phyloP scores from a whole-genome alignment of 805 yeast species.

The Candida nonsorbophila region DNA sequence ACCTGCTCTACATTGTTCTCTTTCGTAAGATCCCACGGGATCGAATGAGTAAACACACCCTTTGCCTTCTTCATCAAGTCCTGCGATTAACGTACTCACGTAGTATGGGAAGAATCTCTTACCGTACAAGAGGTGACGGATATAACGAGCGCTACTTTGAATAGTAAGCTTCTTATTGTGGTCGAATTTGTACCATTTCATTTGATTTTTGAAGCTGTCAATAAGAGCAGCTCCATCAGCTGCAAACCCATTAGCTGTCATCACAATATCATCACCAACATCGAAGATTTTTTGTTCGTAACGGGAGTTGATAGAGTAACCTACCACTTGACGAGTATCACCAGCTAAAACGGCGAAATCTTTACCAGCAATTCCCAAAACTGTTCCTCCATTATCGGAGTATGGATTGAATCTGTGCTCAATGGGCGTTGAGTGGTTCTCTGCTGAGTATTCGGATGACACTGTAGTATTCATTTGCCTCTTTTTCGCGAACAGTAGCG shows the following conservation, averaged over 20 bases:
- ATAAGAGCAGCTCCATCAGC: conserved; percentile 91
- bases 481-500: too few species aligned
- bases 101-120: conserved; percentile 96
- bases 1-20: conserved; percentile 96
- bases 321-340: conserved; percentile 95
- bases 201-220: conserved; percentile 60
- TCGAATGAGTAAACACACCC: conserved; percentile 96
- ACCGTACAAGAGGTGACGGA: conserved; percentile 85
- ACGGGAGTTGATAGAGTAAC: conserved; percentile 89
- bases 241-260: conserved; percentile 94
- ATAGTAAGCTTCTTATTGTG: conserved; percentile 63
- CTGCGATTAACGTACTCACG: conserved; percentile 91
- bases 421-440: conserved; percentile 55
- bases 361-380: conserved; percentile 94
- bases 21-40: conserved; percentile 96
- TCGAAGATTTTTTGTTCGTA: conserved; percentile 85
- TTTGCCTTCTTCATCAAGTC: conserved; percentile 84
- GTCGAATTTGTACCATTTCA: conserved; percentile 91
- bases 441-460: conserved; percentile 64
- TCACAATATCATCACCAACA: conserved; percentile 80
- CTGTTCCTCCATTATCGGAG: conserved; percentile 95
- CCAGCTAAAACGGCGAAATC: conserved; percentile 97
- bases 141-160: conserved; percentile 78
- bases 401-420: conserved; percentile 93
- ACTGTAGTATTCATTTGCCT: conserved; percentile 44